Base-by-base conservation (phyloP, 164 flowering plant genomes). In the Chimonanthus praecox region DNA sequence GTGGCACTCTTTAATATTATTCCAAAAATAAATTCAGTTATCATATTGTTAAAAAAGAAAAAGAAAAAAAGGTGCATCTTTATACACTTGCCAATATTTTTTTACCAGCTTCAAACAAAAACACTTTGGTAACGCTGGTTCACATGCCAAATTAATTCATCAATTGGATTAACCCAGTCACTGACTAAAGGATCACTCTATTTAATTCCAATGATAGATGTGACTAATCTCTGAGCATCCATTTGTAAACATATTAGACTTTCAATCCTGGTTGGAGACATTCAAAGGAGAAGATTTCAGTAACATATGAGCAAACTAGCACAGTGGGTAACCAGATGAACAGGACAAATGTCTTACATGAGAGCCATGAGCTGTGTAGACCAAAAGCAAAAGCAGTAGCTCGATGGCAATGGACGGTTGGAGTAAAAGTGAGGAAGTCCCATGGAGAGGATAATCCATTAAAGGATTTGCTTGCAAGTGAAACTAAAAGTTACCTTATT, bases 401-500 rank as follows among this genome's bases (percentile, higher is more conserved):
- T 9, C 13, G 58, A 51, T 10, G 10, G 58, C 9, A 15, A 9
- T 51, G 58, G 58, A 51, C 16, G 13, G 58, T 15, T 9, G 58
- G 16, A 51, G 9, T 6, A 51, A 51, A 10, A 51, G 13, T 15
- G 13, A 51, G 58, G 60, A 54, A 54, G 4, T 33, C 33, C 33
- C 33, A 33, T 33, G 33, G 33, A 33, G 33, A 33, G 33, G 33
- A 33, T 33, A 33, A 33, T 33, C 33, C 11, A n/a, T 6, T 13
- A 44, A 66, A 44, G 48, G 4, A 15, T 46, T 45, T 44, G 9
- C 49, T 48, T 43, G 46, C 2, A 72, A n/a, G 45, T 15, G 50
- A 65, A 13, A 60, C 33, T 45, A n/a, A 65, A 10, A 72, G 21
- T 58, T 82, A 95, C 99, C 97, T 96, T 96, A 71, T 96, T 96